phyloP scores from a whole-genome alignment of 2,329 filamentous ascomycete species.

The Aspergillus flavus region DNA sequence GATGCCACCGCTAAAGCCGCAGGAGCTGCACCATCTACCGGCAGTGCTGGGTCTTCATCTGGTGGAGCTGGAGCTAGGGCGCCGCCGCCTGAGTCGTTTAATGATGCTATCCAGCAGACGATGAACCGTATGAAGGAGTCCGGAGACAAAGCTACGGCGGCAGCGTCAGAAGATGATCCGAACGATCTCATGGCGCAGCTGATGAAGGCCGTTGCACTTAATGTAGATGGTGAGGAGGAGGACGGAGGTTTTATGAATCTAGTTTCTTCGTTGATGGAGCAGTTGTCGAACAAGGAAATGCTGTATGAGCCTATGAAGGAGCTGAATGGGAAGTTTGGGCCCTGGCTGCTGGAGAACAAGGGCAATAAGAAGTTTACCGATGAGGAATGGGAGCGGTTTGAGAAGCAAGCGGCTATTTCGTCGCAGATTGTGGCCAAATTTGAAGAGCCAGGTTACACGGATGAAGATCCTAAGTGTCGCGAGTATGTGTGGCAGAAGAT shows the following conservation, averaged over 20 bases:
- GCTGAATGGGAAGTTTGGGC: slow-evolving; percentile 86
- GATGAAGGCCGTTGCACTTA: slow-evolving; percentile 80
- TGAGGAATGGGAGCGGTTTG: slow-evolving; percentile 78
- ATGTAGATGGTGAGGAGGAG: slow-evolving; percentile 57
- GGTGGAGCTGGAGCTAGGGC: slow-evolving; percentile 19
- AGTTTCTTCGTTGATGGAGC: slow-evolving; percentile 98
- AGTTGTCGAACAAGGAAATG: slow-evolving; percentile 97
- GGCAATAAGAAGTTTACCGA: slow-evolving; percentile 58
- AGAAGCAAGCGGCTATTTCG: slow-evolving; percentile 78
- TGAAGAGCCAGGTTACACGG: slow-evolving; percentile 77
- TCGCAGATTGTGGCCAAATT: slow-evolving; percentile 87
- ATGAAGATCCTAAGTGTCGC: slow-evolving; percentile 77
- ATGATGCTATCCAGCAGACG: slow-evolving; percentile 87
- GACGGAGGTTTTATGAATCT: slow-evolving; percentile 94
- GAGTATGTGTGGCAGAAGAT: slow-evolving; percentile 96
- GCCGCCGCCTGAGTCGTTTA: slow-evolving; percentile 72
- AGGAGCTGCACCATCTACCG: slow-evolving; percentile 22
- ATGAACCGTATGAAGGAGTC: slow-evolving; percentile 96
- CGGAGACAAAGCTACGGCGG: slow-evolving; percentile 79
- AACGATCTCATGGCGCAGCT: slow-evolving; percentile 91
- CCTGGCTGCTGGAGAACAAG: slow-evolving; percentile 80
- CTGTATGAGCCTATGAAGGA: slow-evolving; percentile 99
- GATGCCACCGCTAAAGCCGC: slow-evolving; percentile 16
- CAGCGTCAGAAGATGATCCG: slow-evolving; percentile 65
- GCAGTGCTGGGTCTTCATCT: slow-evolving; percentile 26